phyloP scores from a whole-genome alignment of 768 basidiomycete genomes.

The Antrodiella citrinella region DNA sequence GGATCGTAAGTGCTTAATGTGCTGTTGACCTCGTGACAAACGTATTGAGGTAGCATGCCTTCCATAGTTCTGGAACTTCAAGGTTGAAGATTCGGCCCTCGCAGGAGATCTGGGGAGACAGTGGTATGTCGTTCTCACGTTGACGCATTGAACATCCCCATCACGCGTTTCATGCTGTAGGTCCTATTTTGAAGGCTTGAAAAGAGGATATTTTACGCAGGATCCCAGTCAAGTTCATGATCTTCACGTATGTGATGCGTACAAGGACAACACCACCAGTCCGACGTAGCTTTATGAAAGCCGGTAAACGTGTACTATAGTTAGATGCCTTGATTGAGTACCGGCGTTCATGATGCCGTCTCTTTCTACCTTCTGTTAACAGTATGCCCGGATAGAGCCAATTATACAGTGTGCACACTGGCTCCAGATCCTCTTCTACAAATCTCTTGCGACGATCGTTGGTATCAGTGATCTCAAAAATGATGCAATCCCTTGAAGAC shows the following conservation, averaged over 20 bases:
- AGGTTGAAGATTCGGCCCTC: constrained; percentile 46
- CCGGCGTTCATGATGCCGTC: no score
- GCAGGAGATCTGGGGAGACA: constrained; percentile 50
- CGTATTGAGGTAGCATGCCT: not conserved
- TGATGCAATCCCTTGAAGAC: not conserved
- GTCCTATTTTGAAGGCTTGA: constrained; percentile 62
- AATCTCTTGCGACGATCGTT: no score
- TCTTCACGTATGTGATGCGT: constrained; percentile 56
- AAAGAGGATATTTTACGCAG: constrained; percentile 50
- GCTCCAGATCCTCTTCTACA: no score
- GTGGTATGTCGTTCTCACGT: no score
- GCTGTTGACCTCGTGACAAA: not conserved
- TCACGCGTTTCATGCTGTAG: no score
- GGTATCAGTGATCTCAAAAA: not conserved
- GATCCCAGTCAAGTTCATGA: constrained; percentile 52
- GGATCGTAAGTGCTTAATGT: constrained; percentile 44
- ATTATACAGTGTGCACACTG: no score
- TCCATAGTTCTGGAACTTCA: constrained; percentile 65
- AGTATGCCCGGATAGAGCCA: no score
- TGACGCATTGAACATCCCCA: no score
- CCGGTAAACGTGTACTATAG: no score
- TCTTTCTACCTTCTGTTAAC: no score
- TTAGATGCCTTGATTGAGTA: no score
- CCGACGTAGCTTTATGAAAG: no score
- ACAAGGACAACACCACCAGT: constrained; percentile 16